phyloP scores from a whole-genome alignment of 306 rosid genomes.

The Cucumis sativus region DNA sequence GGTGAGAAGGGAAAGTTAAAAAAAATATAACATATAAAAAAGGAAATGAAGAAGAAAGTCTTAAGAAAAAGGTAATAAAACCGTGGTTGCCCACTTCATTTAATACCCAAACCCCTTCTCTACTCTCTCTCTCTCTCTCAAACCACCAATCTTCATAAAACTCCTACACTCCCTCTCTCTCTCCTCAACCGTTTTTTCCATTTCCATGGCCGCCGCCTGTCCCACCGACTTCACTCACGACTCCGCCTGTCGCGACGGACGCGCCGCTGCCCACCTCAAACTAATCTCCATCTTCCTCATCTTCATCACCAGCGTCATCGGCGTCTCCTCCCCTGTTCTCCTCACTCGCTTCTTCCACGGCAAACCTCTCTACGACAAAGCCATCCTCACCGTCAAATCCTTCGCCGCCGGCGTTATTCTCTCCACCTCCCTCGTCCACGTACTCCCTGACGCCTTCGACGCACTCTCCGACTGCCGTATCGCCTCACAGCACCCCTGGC shows the following conservation, averaged over 20 bases:
- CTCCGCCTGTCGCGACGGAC: slow-evolving; percentile 41
- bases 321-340: slow-evolving; percentile 61
- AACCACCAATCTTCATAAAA: neutral
- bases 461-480: slow-evolving; percentile 83
- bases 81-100: neutral
- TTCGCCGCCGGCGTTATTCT: slow-evolving; percentile 97
- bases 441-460: slow-evolving; percentile 77
- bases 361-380: slow-evolving; percentile 61
- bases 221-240: slow-evolving; percentile 25
- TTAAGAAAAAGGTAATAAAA: too few species aligned
- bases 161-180: neutral
- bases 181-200: neutral
- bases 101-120: neutral
- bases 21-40: too few species aligned
- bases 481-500: slow-evolving; percentile 72
- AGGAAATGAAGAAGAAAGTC: too few species aligned
- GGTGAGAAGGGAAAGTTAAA: too few species aligned
- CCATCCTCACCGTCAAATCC: slow-evolving; percentile 56
- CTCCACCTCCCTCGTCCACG: slow-evolving; percentile 93
- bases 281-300: slow-evolving; percentile 48
- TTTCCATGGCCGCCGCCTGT: slow-evolving; percentile 20
- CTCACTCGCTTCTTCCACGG: slow-evolving; percentile 70
- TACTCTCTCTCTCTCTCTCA: too few species aligned
- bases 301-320: slow-evolving; percentile 60
- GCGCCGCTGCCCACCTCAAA: slow-evolving; percentile 61